Evolutionary conservation across 257 asterid genomes (phyloP).

Genomic region (Solanum chaucha): DNA sequence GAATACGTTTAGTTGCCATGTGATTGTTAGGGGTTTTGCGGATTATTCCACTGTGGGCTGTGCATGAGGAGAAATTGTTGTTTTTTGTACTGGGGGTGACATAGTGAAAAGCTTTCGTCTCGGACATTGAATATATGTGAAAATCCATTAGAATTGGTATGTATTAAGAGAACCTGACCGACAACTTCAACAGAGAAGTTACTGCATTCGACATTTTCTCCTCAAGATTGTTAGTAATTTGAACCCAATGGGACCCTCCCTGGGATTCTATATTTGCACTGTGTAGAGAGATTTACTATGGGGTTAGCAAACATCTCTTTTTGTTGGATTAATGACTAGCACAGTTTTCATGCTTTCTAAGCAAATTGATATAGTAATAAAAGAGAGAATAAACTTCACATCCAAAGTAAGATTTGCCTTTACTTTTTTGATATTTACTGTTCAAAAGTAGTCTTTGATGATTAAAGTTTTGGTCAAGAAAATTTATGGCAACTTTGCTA

Average conservation of each 20-base stretch:
- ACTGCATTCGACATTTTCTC: not conserved
- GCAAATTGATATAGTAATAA: not conserved
- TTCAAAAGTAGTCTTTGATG: not conserved
- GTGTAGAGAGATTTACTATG: not conserved
- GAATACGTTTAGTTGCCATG: not conserved
- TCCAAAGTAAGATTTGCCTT: slow-evolving; percentile 38
- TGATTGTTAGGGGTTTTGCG: not conserved
- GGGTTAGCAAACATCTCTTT: not conserved
- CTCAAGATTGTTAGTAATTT: not conserved
- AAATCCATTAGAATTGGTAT: not conserved
- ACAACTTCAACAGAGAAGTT: not conserved
- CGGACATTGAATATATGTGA: not conserved
- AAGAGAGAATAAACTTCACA: slow-evolving; percentile 26
- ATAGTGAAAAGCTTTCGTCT: not conserved
- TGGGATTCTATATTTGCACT: not conserved
- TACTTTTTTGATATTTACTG: not conserved
- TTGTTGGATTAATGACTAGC: not conserved
- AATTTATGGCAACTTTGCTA: slow-evolving; percentile 16
- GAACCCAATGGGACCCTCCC: not conserved
- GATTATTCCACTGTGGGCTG: not conserved
- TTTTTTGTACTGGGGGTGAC: not conserved
- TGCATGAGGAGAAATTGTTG: not conserved
- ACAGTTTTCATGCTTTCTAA: not conserved
- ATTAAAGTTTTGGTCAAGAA: not conserved
- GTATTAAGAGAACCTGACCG: not conserved